Evolutionary conservation across 306 rosid genomes (phyloP).

Genomic region (Acacia melanoxylon): DNA sequence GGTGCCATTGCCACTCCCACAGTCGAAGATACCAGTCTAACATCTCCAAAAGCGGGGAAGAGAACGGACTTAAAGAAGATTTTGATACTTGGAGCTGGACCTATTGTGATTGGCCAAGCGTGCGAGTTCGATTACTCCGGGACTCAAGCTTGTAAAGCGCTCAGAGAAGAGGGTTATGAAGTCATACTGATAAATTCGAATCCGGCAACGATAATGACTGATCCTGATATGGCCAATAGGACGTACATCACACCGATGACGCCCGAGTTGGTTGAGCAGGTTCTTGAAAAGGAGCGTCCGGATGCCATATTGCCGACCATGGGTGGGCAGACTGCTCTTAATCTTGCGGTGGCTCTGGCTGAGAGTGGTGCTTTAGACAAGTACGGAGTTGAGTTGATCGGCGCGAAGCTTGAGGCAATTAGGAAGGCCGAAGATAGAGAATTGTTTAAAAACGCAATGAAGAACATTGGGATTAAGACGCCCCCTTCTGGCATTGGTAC

Average conservation of each 20-base stretch:
- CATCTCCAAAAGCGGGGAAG: constrained; percentile 45
- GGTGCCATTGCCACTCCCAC: not conserved
- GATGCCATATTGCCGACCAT: constrained; percentile 90
- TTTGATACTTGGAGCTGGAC: constrained; percentile 91
- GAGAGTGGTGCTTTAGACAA: constrained; percentile 77
- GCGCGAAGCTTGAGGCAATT: constrained; percentile 91
- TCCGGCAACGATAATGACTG: constrained; percentile 98
- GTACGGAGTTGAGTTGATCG: constrained; percentile 79
- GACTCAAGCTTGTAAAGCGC: constrained; percentile 93
- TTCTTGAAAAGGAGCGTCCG: constrained; percentile 80
- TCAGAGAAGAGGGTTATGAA: constrained; percentile 85
- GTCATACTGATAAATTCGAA: constrained; percentile 86
- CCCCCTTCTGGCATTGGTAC: constrained; percentile 83
- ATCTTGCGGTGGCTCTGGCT: constrained; percentile 76
- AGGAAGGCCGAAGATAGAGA: constrained; percentile 93
- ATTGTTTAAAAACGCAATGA: constrained; percentile 86
- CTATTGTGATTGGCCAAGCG: constrained; percentile 94
- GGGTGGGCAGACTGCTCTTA: constrained; percentile 97
- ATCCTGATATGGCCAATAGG: constrained; percentile 81
- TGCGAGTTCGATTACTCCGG: constrained; percentile 97
- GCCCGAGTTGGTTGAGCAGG: constrained; percentile 81
- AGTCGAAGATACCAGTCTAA: not conserved
- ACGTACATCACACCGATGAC: constrained; percentile 94
- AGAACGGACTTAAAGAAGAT: constrained; percentile 88
- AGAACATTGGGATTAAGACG: constrained; percentile 78